Evolutionary conservation across 108 stramenopile species (phyloP).

Genomic region (Parmales sp.): DNA sequence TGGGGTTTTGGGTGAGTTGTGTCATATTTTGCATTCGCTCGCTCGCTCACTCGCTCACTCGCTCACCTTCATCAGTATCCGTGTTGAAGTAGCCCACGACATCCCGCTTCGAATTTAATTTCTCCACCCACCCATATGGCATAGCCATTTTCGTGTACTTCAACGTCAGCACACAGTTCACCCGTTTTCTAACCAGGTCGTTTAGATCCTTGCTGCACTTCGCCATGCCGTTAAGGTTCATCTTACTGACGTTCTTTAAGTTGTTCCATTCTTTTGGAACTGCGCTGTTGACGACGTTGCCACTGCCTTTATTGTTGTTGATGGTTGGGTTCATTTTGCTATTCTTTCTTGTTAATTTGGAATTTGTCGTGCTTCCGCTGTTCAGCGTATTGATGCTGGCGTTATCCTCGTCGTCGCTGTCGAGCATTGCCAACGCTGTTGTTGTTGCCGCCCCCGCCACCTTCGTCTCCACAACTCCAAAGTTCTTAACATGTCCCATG

Average conservation of each 20-base stretch:
- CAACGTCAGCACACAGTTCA: not conserved
- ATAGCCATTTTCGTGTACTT: constrained; percentile 3
- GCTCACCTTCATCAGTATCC: not conserved
- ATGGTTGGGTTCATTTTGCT: too few relatives aligned
- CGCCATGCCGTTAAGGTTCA: not conserved
- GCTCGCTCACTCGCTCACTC: not conserved
- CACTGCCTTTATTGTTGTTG: not conserved
- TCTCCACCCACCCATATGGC: constrained; percentile 2
- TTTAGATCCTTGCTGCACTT: not conserved
- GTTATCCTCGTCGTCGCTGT: not conserved
- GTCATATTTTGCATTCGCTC: too few relatives aligned
- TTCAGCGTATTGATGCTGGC: not conserved
- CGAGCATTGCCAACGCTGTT: too few relatives aligned
- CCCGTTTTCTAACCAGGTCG: not conserved
- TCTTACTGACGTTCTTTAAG: not conserved
- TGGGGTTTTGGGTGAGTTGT: too few relatives aligned
- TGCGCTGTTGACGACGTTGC: not conserved
- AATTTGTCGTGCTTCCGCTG: not conserved
- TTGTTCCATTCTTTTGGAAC: not conserved
- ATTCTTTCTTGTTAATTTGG: not conserved
- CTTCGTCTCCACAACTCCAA: too few relatives aligned
- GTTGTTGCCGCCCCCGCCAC: too few relatives aligned
- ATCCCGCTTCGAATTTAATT: not conserved
- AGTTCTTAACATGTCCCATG: too few relatives aligned
- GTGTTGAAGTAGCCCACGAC: not conserved